Evolutionary conservation across 2,329 filamentous ascomycete species (phyloP).

Genomic region (Colletotrichum navitas): DNA sequence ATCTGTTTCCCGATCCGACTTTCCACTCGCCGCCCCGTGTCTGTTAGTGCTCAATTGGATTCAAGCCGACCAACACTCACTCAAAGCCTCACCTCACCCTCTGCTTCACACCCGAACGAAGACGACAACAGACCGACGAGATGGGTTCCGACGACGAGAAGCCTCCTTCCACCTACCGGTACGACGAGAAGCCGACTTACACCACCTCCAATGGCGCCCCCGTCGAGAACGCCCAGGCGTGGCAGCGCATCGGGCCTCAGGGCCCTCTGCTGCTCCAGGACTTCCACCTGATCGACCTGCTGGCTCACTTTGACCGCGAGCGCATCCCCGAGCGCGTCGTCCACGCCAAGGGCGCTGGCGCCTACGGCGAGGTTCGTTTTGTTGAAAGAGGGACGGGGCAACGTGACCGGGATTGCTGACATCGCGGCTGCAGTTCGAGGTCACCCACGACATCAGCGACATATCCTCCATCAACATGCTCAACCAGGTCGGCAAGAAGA

Average conservation of each 20-base stretch:
- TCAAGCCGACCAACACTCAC: background rate
- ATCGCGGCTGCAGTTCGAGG: slow-evolving; percentile 56
- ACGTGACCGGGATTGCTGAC: background rate
- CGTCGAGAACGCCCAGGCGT: slow-evolving; percentile 61
- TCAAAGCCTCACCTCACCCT: background rate
- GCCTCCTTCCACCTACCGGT: slow-evolving; percentile 62
- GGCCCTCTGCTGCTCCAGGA: slow-evolving; percentile 74
- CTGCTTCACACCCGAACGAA: slow-evolving; percentile 6
- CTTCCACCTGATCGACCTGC: slow-evolving; percentile 73
- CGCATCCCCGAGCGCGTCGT: slow-evolving; percentile 66
- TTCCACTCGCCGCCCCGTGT: slow-evolving; percentile 20
- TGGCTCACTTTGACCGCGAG: slow-evolving; percentile 67
- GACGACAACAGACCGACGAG: slow-evolving; percentile 43
- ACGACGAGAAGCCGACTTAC: slow-evolving; percentile 70
- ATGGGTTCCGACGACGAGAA: slow-evolving; percentile 61
- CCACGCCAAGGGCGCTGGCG: slow-evolving; percentile 70
- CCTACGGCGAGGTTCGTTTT: slow-evolving; percentile 59
- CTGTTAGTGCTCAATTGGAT: slow-evolving; percentile 11
- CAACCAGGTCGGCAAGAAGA: slow-evolving; percentile 75
- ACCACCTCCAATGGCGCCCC: slow-evolving; percentile 72
- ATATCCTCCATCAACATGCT: slow-evolving; percentile 66
- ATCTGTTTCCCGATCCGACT: slow-evolving; percentile 29
- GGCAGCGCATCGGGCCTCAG: slow-evolving; percentile 66
- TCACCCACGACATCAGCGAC: slow-evolving; percentile 63
- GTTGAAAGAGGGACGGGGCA: too few species aligned